Base-by-base conservation (phyloP, 768 basidiomycete species). In the Podaxis sp. region DNA sequence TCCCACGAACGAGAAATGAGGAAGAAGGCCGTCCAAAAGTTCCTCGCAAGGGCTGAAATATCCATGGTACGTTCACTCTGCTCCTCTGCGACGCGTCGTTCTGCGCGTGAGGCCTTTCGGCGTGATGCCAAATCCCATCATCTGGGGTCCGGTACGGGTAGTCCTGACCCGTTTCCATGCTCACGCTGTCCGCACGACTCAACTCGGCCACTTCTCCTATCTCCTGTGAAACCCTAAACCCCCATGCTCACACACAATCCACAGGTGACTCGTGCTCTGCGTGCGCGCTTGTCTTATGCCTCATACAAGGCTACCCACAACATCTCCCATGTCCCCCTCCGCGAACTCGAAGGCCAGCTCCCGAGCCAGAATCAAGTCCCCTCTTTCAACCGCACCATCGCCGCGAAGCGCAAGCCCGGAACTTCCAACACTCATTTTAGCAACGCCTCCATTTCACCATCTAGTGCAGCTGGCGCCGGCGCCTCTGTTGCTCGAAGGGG, bases 271-370 rank as follows among this genome's bases (percentile, higher is more conserved):
- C 89, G 90, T 72, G 87, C 84, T 59, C 82, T 95, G 61, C 87
- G 93, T 65, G 83, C 92, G 68, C 88, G 92, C 67, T 83, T 95
- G 57, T 84, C 90, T 0, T 92, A 92, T 75, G 92, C 92, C 24
- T 88, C 89, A 1, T 93, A 89, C 82, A 94, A 94, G 76, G 90
- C 92, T 4, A 81, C 82, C 13, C 84, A 92, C 73, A 89, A 92
- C 72, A 75, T 90, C 60, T 78, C 87, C 9, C 84, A 87, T 60
- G 77, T 86, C 55, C 80, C 87, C 51, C 76, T 93, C 54, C 82
- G 82, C 69, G 90, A 93, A 65, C 82, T 92, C 52, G 93, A 94
- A 72, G 82, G 84, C 15, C 86, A 87, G 69, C 75, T 77, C 44
- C 76, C 75, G 59, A 69, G 66, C 63, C 81, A 84, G 69, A 74